Conservation (phyloP, 208 protist genomes). For the Leishmania guyanensis region DNA sequence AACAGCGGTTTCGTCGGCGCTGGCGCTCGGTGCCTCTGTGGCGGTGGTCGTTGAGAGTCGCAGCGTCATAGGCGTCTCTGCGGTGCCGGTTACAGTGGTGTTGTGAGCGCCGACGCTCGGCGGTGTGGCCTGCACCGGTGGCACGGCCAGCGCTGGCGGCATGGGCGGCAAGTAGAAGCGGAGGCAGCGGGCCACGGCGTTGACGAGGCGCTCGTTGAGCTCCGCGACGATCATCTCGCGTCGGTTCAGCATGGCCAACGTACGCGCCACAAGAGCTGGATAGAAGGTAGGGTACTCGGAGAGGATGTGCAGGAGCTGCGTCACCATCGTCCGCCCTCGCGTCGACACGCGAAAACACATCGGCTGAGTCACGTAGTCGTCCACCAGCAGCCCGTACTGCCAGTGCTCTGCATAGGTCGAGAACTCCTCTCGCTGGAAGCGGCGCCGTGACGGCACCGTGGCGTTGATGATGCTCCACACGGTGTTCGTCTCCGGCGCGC, state of each 20-base stretch:
- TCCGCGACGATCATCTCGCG: slow-evolving; percentile 50
- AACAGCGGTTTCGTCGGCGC: background rate
- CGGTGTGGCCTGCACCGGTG: background rate
- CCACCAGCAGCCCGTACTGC: slow-evolving; percentile 80
- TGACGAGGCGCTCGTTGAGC: slow-evolving; percentile 58
- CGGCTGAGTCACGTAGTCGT: slow-evolving; percentile 76
- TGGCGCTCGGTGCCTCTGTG: background rate
- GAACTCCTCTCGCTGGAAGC: slow-evolving; percentile 66
- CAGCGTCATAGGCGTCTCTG: background rate
- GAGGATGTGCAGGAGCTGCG: slow-evolving; percentile 68
- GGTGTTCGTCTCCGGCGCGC: slow-evolving; percentile 33
- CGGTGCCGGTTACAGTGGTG: no score
- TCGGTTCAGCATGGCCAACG: slow-evolving; percentile 49
- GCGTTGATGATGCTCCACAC: slow-evolving; percentile 53
- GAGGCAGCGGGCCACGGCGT: slow-evolving; percentile 52
- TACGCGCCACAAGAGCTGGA: slow-evolving; percentile 58
- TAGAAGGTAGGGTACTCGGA: slow-evolving; percentile 65
- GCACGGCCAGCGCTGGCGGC: slow-evolving; percentile 18
- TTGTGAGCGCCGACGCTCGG: background rate
- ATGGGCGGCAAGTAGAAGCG: slow-evolving; percentile 47
- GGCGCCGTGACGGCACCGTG: slow-evolving; percentile 48
- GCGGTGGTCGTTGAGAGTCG: background rate
- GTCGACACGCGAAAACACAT: slow-evolving; percentile 31
- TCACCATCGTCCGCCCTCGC: slow-evolving; percentile 50
- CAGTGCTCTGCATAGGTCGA: slow-evolving; percentile 55